Evolutionary conservation across 139 green algal species (phyloP).

Genomic region (Chlamydomonas schloesseri): DNA sequence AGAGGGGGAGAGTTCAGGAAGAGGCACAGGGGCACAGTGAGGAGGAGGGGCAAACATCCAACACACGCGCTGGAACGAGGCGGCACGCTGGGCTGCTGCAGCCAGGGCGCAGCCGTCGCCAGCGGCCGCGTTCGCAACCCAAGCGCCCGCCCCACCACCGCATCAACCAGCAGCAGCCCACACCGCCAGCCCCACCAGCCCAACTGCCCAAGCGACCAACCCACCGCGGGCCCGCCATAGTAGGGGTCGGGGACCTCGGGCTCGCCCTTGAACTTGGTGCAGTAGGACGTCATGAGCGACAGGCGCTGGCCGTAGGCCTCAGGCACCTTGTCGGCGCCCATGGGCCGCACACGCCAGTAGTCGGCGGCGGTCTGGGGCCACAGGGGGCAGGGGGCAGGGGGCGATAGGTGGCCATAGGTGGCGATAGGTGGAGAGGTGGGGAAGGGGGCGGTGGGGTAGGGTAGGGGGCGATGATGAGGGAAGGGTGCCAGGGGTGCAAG

Average conservation of each 20-base stretch:
- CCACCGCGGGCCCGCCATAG: conserved; percentile 75
- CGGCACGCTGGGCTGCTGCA: too few species aligned
- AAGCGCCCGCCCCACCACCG: too few species aligned
- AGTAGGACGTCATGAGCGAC: conserved; percentile 77
- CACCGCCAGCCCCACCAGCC: too few species aligned
- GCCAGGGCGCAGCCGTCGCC: too few species aligned
- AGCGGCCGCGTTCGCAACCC: too few species aligned
- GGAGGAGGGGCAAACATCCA: too few species aligned
- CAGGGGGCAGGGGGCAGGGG: not conserved
- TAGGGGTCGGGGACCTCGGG: conserved; percentile 92
- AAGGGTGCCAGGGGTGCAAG: not conserved
- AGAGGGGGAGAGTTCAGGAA: not conserved
- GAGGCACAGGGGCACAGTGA: not conserved
- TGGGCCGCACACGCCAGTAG: conserved; percentile 55
- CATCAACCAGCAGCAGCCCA: too few species aligned
- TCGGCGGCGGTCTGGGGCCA: conserved; percentile 40
- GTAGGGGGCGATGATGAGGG: too few species aligned
- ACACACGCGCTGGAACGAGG: too few species aligned
- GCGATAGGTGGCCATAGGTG: not conserved
- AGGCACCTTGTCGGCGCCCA: conserved; percentile 20
- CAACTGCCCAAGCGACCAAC: not conserved
- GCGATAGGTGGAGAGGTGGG: not conserved
- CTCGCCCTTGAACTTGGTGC: conserved; percentile 55
- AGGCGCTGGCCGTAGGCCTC: conserved; percentile 32
- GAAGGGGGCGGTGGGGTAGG: not conserved